Percentiles rank a stretch among this genome's conserved stretches.
Evolutionary conservation across 305 asterid species (phyloP).

Genomic region (Solanum hybrid): DNA sequence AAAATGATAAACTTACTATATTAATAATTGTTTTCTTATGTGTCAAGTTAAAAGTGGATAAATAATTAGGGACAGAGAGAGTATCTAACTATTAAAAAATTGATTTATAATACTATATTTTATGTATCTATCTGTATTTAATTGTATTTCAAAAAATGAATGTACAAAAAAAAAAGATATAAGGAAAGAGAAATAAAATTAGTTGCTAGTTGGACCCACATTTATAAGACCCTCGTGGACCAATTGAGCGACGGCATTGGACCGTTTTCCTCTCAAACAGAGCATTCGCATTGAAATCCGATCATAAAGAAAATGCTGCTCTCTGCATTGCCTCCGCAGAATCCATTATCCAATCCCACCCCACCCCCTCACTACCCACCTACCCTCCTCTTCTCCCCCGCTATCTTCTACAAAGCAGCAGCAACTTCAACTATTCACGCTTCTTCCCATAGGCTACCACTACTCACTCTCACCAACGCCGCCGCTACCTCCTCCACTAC

Average conservation of each 20-base stretch:
- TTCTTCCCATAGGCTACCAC: not conserved
- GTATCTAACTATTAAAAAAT: too few species aligned
- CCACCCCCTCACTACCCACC: conserved; percentile 2
- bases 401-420: conserved; percentile 43
- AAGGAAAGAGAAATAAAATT: not conserved
- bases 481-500: conserved; percentile 18
- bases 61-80: too few species aligned
- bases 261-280: not conserved
- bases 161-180: not conserved
- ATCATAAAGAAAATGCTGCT: conserved; percentile 39
- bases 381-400: not conserved
- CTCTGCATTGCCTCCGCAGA: conserved; percentile 45
- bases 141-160: too few species aligned
- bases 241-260: not conserved
- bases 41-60: too few species aligned
- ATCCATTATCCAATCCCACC: conserved; percentile 26
- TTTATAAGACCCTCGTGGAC: not conserved
- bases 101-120: too few species aligned
- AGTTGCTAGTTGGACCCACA: not conserved
- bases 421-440: not conserved
- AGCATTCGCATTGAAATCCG: not conserved
- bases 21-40: too few species aligned
- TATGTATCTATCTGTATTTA: too few species aligned
- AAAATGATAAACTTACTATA: too few species aligned
- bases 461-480: not conserved